Base-by-base conservation (phyloP, 2,329 filamentous ascomycete genomes). In the Fragosphaeria purpurea region DNA sequence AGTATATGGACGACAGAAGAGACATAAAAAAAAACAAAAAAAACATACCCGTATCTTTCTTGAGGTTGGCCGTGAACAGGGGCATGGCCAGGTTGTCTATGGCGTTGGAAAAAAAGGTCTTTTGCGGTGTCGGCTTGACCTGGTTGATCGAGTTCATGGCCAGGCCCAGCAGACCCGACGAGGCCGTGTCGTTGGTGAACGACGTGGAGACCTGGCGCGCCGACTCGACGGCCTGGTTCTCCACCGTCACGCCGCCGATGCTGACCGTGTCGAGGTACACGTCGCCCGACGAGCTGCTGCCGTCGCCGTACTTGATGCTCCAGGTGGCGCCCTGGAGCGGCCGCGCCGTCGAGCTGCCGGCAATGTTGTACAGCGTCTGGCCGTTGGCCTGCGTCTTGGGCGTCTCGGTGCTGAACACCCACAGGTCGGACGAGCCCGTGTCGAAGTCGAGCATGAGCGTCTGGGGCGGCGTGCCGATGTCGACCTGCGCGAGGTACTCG, bases 381-480 rank as follows among this genome's bases (percentile, higher is more conserved):
- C 67, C 67, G 22, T 58, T 60, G n/a, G 65, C 58, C 44, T 69
- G 58, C 6, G 46, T 54, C 8, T 32, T 10, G 6, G 64, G 62
- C 1, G 64, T 66, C 53, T 66, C 61, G 34, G 58, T 58, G 45
- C 65, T 68, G 54, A 73, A 72, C 0, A 74, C 71, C 71, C 71
- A 72, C 72, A 86, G 70, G 66, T 85, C 82, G 41, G 80, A 73
- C 47, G 78, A 83, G 31, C 82, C 82, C 39, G 82, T 86, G 59
- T 86, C 82, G 57, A 85, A 79, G 62, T 85, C 77, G 56, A 86
- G 68, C 56, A 77, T 75, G 59, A 86, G 58, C 7, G 70, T 79
- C 56, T 77, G 75, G 8, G 65, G 60, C 37, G 65, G 66, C 2
- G 57, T 71, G 51, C 82, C 83, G 59, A 85, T 70, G 30, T 70